Evolutionary conservation across 2,329 filamentous ascomycete genomes (phyloP).

Genomic region (Cladosporium halotolerans): DNA sequence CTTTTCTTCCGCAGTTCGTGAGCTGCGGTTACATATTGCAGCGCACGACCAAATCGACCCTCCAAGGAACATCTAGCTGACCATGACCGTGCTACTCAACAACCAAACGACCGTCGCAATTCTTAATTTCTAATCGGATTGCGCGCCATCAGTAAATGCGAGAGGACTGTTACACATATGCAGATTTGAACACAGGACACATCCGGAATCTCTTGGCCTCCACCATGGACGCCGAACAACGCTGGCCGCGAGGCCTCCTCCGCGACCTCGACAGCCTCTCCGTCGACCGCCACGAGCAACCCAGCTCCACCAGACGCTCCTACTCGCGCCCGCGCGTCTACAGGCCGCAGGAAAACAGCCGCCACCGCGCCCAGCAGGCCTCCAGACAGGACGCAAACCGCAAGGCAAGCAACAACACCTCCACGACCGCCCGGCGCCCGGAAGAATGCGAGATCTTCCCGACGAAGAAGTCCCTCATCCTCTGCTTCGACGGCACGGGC

Average conservation of each 20-base stretch:
- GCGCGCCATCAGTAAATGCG: neutral
- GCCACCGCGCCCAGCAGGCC: neutral
- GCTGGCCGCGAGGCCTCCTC: slow-evolving; percentile 5
- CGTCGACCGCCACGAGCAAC: slow-evolving; percentile 1
- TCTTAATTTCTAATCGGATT: too few species aligned
- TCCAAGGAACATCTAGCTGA: too few species aligned
- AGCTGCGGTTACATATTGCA: too few species aligned
- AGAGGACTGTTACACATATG: neutral
- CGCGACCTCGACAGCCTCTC: slow-evolving; percentile 7
- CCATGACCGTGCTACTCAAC: too few species aligned
- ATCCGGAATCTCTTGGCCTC: neutral
- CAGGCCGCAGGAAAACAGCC: neutral
- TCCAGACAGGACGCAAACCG: neutral
- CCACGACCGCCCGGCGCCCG: neutral
- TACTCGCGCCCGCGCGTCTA: slow-evolving; percentile 7
- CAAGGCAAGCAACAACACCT: neutral
- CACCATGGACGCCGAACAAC: slow-evolving; percentile 8
- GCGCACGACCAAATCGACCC: too few species aligned
- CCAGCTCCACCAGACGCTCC: neutral
- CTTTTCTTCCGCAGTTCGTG: too few species aligned
- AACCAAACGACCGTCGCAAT: too few species aligned
- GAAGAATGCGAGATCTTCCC: neutral
- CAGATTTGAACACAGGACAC: neutral
- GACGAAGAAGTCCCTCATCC: slow-evolving; percentile 9
- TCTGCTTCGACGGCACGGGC: slow-evolving; percentile 39